phyloP scores from a whole-genome alignment of 176 grass and related monocot species.

The Carex kokanica region DNA sequence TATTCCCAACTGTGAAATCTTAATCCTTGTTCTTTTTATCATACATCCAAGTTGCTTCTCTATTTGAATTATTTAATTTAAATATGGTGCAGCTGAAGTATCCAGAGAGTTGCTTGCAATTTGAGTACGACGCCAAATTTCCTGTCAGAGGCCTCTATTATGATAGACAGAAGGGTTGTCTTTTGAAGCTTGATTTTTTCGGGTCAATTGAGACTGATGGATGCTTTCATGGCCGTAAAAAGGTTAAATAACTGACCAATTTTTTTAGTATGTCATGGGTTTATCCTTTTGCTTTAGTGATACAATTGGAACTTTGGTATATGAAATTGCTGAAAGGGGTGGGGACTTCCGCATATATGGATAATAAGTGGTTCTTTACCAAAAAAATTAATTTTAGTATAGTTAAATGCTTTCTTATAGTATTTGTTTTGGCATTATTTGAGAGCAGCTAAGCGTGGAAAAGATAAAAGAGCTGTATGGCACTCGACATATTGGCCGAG shows the following conservation, averaged over 20 bases:
- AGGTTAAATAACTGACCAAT: too few species aligned
- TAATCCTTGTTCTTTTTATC: not conserved
- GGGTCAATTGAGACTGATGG: conserved; percentile 94
- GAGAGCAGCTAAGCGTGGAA: conserved; percentile 58
- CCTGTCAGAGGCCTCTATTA: conserved; percentile 96
- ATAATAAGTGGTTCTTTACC: not conserved
- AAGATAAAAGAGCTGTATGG: conserved; percentile 89
- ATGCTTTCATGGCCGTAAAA: conserved; percentile 81
- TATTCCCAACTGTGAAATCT: not conserved
- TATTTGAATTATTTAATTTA: conserved; percentile 10
- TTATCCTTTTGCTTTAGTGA: not conserved
- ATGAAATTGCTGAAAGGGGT: not conserved
- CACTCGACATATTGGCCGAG: conserved; percentile 87
- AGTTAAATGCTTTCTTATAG: conserved; percentile 2
- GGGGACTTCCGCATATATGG: not conserved
- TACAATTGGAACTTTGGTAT: not conserved
- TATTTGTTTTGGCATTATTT: conserved; percentile 18
- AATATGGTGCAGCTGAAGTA: conserved; percentile 66
- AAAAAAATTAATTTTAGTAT: not conserved
- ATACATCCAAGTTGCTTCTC: not conserved
- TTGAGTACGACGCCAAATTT: conserved; percentile 73
- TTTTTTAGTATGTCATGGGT: not conserved
- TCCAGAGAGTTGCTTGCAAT: conserved; percentile 86
- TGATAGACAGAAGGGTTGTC: conserved; percentile 77
- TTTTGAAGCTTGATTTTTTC: conserved; percentile 96